phyloP scores from a whole-genome alignment of 331 rosid genomes.

The Rhamnella rubrinervis region DNA sequence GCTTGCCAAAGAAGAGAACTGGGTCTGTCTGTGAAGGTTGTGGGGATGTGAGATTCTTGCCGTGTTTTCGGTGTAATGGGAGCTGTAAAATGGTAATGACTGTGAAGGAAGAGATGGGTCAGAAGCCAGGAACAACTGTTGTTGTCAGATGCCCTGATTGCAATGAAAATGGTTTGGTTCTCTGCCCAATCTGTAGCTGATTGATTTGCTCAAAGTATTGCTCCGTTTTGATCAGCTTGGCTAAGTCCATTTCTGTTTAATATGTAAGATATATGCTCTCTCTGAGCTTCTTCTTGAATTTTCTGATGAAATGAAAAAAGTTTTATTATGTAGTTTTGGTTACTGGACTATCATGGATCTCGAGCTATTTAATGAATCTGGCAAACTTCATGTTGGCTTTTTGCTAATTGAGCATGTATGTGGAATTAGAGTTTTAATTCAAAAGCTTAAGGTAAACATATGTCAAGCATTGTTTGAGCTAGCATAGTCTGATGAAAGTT shows the following conservation, averaged over 20 bases:
- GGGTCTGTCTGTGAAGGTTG: slow-evolving; percentile 80
- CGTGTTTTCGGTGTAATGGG: slow-evolving; percentile 75
- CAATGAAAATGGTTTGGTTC: slow-evolving; percentile 83
- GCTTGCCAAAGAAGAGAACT: slow-evolving; percentile 51
- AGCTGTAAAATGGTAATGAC: slow-evolving; percentile 62
- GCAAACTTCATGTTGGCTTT: no score
- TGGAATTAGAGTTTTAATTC: no score
- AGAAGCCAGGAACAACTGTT: slow-evolving; percentile 29
- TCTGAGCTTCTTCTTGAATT: no score
- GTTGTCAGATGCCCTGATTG: slow-evolving; percentile 65
- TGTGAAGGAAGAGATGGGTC: slow-evolving; percentile 28
- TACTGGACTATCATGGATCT: no score
- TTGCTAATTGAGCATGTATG: no score
- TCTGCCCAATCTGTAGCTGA: slow-evolving; percentile 76
- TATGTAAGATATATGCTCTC: neutral
- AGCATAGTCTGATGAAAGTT: no score
- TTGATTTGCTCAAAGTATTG: neutral
- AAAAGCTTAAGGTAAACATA: no score
- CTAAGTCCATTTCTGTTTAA: neutral
- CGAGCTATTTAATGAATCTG: no score
- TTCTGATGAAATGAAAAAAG: no score
- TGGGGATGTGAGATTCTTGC: slow-evolving; percentile 75
- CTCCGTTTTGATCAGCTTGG: neutral
- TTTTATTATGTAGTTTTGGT: no score
- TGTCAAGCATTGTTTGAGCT: no score